Evolutionary conservation across 2,329 filamentous ascomycete species (phyloP), one percentile per base, ranked within the genome.

Genomic region (Cordyceps sp.): DNA sequence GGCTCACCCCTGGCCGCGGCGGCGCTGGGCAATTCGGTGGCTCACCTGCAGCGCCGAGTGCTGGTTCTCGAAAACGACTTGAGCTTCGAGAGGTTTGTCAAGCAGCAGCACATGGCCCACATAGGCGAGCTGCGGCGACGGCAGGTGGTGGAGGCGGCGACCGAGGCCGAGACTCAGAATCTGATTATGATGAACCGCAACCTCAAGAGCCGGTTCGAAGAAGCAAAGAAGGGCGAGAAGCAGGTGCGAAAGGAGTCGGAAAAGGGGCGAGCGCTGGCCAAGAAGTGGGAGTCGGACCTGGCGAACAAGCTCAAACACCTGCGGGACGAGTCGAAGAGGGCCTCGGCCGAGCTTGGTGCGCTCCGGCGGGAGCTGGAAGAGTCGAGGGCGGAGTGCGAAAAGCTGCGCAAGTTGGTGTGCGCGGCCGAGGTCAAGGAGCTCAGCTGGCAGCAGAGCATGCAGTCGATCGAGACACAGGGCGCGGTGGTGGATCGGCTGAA

Each of bases 61-160:
- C 67, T 84, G 33, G 57, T 86, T 3, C 54, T 90, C 10, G 73
- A 78, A 28, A 90, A 86, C 38, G 81, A 90, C 43, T 61, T 90
- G 27, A 81, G 79, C 40, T 90, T 88, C 45, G 83, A 90, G 50
- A 67, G 79, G 18, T 88, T 84, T 51, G 66, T 88, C 44, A 88
- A 86, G 48, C 73, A 84, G 40, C 82, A 90, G 45, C 82, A 88
- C 49, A 70, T 86, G 41, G 70, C 76, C 2, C 80, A 88, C 36
- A 86, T 90, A 46, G 80, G 80, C 1, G 78, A 83, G 45, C 56
- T 90, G 26, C 76, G 81, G 42, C 66, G 79, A 12, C 74, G 75
- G 38, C 76, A 84, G 36, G 72, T 88, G 39, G 71, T 71, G 40
- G 78, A 86, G 49, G 79, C 79, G 7, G 78, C 80, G 2, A 78